Conservation (phyloP, 148 eudicot species). For the Salicornia ramosissima region DNA sequence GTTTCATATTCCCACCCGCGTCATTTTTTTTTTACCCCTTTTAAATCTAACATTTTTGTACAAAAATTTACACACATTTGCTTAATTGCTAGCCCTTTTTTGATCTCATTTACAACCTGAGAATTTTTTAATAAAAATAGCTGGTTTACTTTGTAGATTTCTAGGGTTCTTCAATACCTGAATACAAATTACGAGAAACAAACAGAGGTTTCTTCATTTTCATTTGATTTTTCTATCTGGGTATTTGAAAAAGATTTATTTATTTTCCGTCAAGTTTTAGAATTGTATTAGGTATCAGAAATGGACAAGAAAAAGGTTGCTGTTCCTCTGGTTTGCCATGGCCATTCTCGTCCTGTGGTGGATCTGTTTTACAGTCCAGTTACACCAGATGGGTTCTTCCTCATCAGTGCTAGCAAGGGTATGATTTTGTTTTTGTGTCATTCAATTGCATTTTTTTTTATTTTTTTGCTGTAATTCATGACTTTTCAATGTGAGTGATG, state of each 20-base stretch:
- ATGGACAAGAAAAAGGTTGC: conserved; percentile 74
- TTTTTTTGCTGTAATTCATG: background rate
- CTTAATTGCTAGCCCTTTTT: conserved; percentile 8
- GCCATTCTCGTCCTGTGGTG: conserved; percentile 86
- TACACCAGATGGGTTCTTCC: conserved; percentile 75
- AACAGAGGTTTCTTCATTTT: background rate
- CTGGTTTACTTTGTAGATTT: conserved; percentile 10
- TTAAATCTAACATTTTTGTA: conserved; percentile 22
- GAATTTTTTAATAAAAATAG: background rate
- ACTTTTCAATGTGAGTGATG: background rate
- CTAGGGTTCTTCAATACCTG: conserved; percentile 20
- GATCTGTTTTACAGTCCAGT: conserved; percentile 84
- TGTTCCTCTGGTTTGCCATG: conserved; percentile 81
- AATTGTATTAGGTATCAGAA: too few relatives aligned
- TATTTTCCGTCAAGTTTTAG: too few relatives aligned
- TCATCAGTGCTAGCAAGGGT: conserved; percentile 93
- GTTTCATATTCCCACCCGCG: conserved; percentile 25
- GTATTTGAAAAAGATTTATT: conserved; percentile 12
- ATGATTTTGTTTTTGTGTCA: conserved; percentile 10
- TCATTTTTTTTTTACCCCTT: conserved; percentile 14
- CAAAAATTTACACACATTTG: conserved; percentile 17
- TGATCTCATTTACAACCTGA: background rate
- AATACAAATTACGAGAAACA: conserved; percentile 10
- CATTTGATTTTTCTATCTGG: conserved; percentile 18
- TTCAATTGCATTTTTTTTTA: background rate